phyloP scores from a whole-genome alignment of 1,139 yeast genomes.

The Kodamaea fungicola region DNA sequence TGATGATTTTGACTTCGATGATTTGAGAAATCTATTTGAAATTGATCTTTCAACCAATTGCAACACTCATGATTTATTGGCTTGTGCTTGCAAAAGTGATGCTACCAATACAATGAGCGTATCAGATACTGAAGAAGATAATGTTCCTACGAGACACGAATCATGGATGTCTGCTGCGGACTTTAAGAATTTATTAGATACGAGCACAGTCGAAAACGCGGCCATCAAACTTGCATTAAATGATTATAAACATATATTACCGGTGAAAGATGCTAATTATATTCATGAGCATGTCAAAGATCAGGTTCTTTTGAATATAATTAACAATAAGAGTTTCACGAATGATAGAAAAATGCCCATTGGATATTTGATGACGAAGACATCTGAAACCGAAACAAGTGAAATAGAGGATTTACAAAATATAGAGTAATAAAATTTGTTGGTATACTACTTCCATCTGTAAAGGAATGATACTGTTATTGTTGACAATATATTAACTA shows the following conservation, averaged over 20 bases:
- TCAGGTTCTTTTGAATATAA: constrained; percentile 12
- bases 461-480: too few species aligned
- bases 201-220: constrained; percentile 22
- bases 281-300: constrained; percentile 8
- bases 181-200: constrained; percentile 31
- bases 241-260: constrained; percentile 62
- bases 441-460: too few species aligned
- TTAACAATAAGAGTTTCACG: constrained; percentile 10
- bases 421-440: constrained; percentile 2
- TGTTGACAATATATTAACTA: not conserved
- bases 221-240: constrained; percentile 55
- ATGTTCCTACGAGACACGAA: constrained; percentile 9
- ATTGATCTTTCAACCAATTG: constrained; percentile 50
- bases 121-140: constrained; percentile 6
- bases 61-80: constrained; percentile 81
- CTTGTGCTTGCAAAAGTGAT: constrained; percentile 62
- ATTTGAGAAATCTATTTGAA: constrained; percentile 72
- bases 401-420: constrained; percentile 1
- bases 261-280: constrained; percentile 16
- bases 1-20: constrained; percentile 56
- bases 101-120: constrained; percentile 20
- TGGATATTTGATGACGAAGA: constrained; percentile 16
- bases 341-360: constrained; percentile 11
- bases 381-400: not conserved
- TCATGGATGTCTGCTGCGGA: constrained; percentile 55